phyloP scores from a whole-genome alignment of 1,284 basidiomycete genomes.

The Afroboletus lepidellus region DNA sequence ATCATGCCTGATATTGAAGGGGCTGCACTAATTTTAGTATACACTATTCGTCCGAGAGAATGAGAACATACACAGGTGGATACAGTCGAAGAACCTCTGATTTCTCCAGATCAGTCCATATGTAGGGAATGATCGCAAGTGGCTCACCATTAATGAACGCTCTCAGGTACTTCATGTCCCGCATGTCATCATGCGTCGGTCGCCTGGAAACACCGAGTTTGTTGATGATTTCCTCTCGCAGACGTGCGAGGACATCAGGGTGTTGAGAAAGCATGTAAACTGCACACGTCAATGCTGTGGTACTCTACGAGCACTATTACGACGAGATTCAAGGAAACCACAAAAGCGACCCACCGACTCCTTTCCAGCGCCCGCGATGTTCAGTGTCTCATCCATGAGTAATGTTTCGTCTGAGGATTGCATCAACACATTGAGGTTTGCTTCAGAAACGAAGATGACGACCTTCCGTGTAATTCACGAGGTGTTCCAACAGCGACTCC shows the following conservation, averaged over 20 bases:
- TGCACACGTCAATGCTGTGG: no score
- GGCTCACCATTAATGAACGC: not conserved
- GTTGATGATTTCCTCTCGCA: no score
- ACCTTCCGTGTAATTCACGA: constrained; percentile 35
- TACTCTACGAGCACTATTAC: no score
- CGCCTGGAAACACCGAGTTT: constrained; percentile 38
- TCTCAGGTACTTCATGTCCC: no score
- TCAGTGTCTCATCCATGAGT: constrained; percentile 40
- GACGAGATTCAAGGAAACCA: no score
- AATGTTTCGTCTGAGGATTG: constrained; percentile 29
- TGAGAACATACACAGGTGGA: not conserved
- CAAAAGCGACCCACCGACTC: constrained; percentile 38
- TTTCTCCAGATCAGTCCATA: not conserved
- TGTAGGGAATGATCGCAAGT: not conserved
- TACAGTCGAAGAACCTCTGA: not conserved
- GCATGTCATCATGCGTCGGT: not conserved
- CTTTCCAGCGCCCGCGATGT: constrained; percentile 41
- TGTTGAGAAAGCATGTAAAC: no score
- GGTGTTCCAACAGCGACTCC: constrained; percentile 31
- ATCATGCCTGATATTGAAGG: not conserved
- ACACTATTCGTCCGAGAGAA: not conserved
- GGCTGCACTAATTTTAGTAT: not conserved
- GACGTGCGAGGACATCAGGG: no score
- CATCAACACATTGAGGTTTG: constrained; percentile 4
- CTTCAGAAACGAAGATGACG: not conserved